phyloP scores from a whole-genome alignment of 257 asterid genomes.

The Eustoma russellianum region DNA sequence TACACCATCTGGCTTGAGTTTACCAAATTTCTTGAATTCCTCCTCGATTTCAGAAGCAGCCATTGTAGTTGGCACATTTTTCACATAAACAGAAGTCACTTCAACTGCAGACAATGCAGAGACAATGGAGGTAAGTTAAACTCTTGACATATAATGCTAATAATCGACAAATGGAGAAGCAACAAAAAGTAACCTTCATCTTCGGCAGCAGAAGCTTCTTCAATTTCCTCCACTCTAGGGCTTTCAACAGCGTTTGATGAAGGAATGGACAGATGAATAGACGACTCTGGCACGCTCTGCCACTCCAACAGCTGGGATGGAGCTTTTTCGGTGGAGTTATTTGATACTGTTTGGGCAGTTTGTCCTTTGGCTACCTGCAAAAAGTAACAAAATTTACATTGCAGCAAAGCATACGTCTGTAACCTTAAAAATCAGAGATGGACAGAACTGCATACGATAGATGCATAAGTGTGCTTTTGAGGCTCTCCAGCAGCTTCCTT shows the following conservation, averaged over 20 bases:
- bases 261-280: slow-evolving; percentile 38
- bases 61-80: slow-evolving; percentile 90
- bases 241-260: slow-evolving; percentile 42
- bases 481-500: slow-evolving; percentile 71
- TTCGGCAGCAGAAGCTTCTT: slow-evolving; percentile 55
- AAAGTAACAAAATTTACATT: slow-evolving; percentile 8
- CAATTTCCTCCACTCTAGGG: slow-evolving; percentile 44
- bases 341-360: slow-evolving; percentile 34
- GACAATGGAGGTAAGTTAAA: background rate
- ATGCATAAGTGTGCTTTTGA: slow-evolving; percentile 93
- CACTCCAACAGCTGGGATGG: slow-evolving; percentile 44
- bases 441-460: slow-evolving; percentile 59
- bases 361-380: slow-evolving; percentile 67
- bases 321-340: slow-evolving; percentile 38
- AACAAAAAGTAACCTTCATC: slow-evolving; percentile 52
- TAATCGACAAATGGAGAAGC: slow-evolving; percentile 1
- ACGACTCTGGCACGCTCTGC: slow-evolving; percentile 49
- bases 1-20: slow-evolving; percentile 76
- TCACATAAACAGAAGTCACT: slow-evolving; percentile 83
- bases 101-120: slow-evolving; percentile 43
- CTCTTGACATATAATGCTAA: background rate
- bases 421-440: slow-evolving; percentile 8
- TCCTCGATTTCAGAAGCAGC: slow-evolving; percentile 83
- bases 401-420: background rate
- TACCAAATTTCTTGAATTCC: slow-evolving; percentile 90